Conservation (phyloP, 1,284 basidiomycete species). For the Xerocomus nothofagi region DNA sequence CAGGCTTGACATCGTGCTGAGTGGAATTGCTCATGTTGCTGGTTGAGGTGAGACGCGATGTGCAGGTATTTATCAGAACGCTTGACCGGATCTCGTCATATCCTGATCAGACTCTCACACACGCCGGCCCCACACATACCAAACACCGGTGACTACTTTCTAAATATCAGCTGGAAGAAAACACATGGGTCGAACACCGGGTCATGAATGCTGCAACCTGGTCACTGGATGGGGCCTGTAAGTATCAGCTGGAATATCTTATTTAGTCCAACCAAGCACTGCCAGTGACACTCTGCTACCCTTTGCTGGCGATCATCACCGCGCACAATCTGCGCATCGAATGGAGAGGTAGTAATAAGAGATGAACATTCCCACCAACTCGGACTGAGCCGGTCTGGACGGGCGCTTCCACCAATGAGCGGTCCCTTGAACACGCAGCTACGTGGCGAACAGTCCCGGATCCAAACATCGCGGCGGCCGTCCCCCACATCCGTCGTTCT, state of each 20-base stretch:
- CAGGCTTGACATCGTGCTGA: slow-evolving; percentile 12
- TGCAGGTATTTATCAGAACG: neutral
- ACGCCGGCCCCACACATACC: neutral
- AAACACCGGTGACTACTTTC: too few relatives aligned
- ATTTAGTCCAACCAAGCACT: too few relatives aligned
- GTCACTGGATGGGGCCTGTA: neutral
- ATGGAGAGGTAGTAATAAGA: too few relatives aligned
- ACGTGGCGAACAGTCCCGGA: too few relatives aligned
- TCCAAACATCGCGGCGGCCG: too few relatives aligned
- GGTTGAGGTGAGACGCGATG: neutral
- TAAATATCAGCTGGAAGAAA: too few relatives aligned
- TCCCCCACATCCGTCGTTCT: too few relatives aligned
- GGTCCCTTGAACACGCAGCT: too few relatives aligned
- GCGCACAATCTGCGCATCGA: slow-evolving; percentile 2
- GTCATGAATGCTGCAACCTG: neutral
- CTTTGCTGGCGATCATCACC: neutral
- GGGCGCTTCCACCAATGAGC: too few relatives aligned
- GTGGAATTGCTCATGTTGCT: slow-evolving; percentile 20
- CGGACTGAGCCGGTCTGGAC: too few relatives aligned
- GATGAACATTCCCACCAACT: too few relatives aligned
- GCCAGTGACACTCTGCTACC: neutral
- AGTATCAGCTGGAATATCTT: neutral
- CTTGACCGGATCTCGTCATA: slow-evolving; percentile 7
- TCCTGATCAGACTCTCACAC: neutral
- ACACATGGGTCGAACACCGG: neutral